Evolutionary conservation across 768 basidiomycete genomes (phyloP).

Genomic region (Suillus hirtellus): DNA sequence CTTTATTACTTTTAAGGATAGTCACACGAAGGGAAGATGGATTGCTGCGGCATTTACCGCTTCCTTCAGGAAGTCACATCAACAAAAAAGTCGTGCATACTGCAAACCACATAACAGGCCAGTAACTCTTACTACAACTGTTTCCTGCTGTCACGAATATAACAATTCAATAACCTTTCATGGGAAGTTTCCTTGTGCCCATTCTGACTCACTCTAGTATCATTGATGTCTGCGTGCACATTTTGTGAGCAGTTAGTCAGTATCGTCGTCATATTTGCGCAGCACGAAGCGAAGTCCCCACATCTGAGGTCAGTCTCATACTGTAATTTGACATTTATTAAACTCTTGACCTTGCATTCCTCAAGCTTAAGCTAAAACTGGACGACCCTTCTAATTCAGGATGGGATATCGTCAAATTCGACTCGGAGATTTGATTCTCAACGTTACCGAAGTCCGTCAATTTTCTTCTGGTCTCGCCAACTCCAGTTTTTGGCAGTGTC

Average conservation of each 20-base stretch:
- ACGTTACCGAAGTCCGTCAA: not conserved
- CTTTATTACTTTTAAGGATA: too few relatives aligned
- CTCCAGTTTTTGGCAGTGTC: too few relatives aligned
- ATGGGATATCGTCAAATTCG: not conserved
- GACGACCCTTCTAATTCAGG: too few relatives aligned
- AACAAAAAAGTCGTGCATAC: too few relatives aligned
- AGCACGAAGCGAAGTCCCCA: too few relatives aligned
- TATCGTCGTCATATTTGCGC: not conserved
- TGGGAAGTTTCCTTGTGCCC: not conserved
- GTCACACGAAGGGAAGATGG: too few relatives aligned
- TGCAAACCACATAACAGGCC: too few relatives aligned
- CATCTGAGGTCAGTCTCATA: not conserved
- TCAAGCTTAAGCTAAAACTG: not conserved
- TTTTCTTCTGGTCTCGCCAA: not conserved
- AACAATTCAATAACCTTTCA: too few relatives aligned
- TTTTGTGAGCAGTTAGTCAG: not conserved
- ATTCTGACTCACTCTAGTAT: not conserved
- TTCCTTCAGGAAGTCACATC: too few relatives aligned
- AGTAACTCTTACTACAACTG: too few relatives aligned
- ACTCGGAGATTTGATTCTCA: not conserved
- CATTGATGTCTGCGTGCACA: not conserved
- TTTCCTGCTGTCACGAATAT: too few relatives aligned
- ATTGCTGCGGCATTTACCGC: too few relatives aligned
- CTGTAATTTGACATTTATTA: not conserved
- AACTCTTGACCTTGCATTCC: not conserved